phyloP scores from a whole-genome alignment of 2,329 filamentous ascomycete species.

The Macrophomina pseudophaseolina region DNA sequence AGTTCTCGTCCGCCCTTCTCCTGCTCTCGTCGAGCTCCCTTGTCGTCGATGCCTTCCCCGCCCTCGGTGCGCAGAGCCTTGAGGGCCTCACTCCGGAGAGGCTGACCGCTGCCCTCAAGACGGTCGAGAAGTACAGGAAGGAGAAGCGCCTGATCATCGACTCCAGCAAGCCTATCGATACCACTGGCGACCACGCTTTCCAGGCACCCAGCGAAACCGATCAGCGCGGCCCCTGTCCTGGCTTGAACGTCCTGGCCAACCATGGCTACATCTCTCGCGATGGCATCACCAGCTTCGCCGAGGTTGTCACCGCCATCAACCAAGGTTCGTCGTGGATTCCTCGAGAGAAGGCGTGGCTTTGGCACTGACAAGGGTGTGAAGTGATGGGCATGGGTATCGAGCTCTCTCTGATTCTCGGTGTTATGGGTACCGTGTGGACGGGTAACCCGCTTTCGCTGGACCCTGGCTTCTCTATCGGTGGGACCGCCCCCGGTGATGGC shows the following conservation, averaged over 20 bases:
- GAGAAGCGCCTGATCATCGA: constrained; percentile 28
- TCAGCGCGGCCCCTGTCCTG: constrained; percentile 40
- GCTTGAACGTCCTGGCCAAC: constrained; percentile 43
- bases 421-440: constrained; percentile 34
- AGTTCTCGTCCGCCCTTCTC: constrained; percentile 28
- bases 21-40: constrained; percentile 26
- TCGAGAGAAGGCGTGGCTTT: neutral
- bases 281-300: constrained; percentile 23
- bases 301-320: constrained; percentile 20
- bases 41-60: constrained; percentile 28
- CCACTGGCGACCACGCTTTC: constrained; percentile 26
- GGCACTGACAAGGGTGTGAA: constrained; percentile 19
- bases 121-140: constrained; percentile 29
- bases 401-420: constrained; percentile 41
- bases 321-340: constrained; percentile 3
- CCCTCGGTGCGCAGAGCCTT: constrained; percentile 26
- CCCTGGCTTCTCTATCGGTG: constrained; percentile 42
- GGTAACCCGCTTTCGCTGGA: constrained; percentile 58
- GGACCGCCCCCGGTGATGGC: constrained; percentile 34
- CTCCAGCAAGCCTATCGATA: constrained; percentile 13
- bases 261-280: constrained; percentile 39
- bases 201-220: constrained; percentile 21
- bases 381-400: constrained; percentile 36
- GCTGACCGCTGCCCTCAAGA: constrained; percentile 28
- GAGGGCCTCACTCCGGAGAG: constrained; percentile 28